Evolutionary conservation across 257 asterid species (phyloP).

Genomic region (Penstemon davidsonii): DNA sequence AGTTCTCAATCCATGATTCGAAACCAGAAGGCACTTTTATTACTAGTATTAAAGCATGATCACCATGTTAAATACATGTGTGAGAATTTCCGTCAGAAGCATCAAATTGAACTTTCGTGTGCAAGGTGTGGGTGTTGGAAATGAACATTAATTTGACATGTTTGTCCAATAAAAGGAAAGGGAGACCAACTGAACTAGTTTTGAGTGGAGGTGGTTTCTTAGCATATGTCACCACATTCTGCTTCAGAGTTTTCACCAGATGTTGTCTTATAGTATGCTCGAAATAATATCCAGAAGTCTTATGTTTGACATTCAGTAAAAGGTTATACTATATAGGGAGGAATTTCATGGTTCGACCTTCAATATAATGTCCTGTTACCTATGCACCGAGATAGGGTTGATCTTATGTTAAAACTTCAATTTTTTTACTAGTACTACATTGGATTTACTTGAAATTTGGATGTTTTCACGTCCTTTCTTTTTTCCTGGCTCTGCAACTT

Average conservation of each 20-base stretch:
- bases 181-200: neutral
- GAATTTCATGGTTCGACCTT: neutral
- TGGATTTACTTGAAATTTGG: neutral
- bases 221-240: neutral
- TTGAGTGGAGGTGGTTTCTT: neutral
- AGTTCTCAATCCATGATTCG: neutral
- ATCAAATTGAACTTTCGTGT: neutral
- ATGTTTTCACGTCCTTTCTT: neutral
- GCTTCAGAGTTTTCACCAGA: neutral
- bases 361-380: neutral
- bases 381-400: neutral
- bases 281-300: neutral
- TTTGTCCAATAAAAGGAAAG: neutral
- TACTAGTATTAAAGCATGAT: neutral
- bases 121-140: slow-evolving; percentile 2
- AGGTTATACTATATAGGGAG: neutral
- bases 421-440: neutral
- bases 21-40: neutral
- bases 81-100: neutral
- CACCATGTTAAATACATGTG: neutral
- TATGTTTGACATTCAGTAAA: neutral
- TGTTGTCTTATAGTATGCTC: neutral
- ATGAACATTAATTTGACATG: slow-evolving; percentile 4
- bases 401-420: neutral
- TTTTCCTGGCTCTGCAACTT: slow-evolving; percentile 13